A percentile compares a stretch with the other conserved stretches of the same genome.
phyloP scores from a whole-genome alignment of 257 asterid species.

The Cynanchum wilfordii region DNA sequence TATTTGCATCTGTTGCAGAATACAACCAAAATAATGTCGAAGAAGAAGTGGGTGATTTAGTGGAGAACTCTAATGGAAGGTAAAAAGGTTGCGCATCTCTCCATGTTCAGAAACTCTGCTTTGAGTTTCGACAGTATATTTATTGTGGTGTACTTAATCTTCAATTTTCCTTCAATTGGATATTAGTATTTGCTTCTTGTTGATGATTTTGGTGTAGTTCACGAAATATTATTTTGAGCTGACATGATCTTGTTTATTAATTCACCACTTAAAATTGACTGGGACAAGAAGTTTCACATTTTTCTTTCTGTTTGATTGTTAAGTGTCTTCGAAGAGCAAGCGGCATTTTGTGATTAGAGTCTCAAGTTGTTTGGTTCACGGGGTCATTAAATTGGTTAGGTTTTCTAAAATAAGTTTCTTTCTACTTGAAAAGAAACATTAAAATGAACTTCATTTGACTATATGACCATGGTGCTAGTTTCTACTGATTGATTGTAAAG shows the following conservation, averaged over 20 bases:
- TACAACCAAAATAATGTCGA: constrained; percentile 27
- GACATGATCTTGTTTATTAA: background rate
- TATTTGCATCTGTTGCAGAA: constrained; percentile 43
- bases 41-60: constrained; percentile 31
- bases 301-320: background rate
- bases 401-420: background rate
- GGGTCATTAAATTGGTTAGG: background rate
- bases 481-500: background rate
- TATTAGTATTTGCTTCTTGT: background rate
- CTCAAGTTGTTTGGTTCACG: background rate
- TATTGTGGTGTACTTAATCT: background rate
- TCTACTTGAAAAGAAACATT: background rate
- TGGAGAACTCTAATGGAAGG: constrained; percentile 54
- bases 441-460: background rate
- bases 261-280: background rate
- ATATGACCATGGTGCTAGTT: background rate
- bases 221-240: background rate
- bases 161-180: background rate
- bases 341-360: background rate
- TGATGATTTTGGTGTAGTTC: background rate
- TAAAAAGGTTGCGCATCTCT: constrained; percentile 28
- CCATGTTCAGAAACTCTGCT: background rate
- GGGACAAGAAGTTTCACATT: background rate
- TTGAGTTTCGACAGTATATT: background rate
- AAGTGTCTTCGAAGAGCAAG: background rate